These are phyloP conservation scores for Diacronema lutheri DNA, from an alignment of 78 protist genomes.

Conservation along the genomic window DNA sequence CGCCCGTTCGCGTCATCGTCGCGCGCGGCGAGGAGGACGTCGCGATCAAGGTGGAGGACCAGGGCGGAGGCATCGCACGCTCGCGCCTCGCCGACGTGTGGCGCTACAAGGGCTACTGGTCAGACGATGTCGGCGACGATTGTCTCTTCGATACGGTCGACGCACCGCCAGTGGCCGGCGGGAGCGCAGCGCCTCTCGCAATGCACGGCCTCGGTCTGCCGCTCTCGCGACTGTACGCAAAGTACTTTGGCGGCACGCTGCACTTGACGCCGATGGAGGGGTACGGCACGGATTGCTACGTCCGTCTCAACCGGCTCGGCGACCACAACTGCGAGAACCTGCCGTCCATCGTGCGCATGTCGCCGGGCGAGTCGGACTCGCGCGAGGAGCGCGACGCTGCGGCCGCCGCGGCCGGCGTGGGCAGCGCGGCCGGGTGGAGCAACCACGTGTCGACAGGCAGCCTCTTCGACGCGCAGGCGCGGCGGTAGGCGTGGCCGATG, in stretches of 20 bases:
- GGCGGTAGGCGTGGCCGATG: neutral
- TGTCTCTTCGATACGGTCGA: no score
- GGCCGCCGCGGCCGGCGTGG: neutral
- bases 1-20: neutral
- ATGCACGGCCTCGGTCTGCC: neutral
- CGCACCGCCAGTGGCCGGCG: neutral
- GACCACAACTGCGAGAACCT: conserved; percentile 12
- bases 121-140: no score
- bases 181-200: neutral
- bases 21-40: conserved; percentile 1
- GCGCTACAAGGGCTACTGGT: neutral
- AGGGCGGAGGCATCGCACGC: conserved; percentile 8
- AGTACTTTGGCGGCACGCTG: conserved; percentile 6
- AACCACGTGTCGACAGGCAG: no score
- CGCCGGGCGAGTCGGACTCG: neutral
- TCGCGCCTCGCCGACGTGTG: neutral
- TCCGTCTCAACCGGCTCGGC: neutral
- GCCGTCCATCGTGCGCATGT: neutral
- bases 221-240: neutral
- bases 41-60: neutral
- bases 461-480: neutral
- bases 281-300: conserved; percentile 5
- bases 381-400: no score
- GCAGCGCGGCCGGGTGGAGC: neutral
- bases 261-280: conserved; percentile 6